These are phyloP conservation scores for Epichloe festucae DNA, from an alignment of 2,329 filamentous ascomycete species.

Conservation along the genomic window DNA sequence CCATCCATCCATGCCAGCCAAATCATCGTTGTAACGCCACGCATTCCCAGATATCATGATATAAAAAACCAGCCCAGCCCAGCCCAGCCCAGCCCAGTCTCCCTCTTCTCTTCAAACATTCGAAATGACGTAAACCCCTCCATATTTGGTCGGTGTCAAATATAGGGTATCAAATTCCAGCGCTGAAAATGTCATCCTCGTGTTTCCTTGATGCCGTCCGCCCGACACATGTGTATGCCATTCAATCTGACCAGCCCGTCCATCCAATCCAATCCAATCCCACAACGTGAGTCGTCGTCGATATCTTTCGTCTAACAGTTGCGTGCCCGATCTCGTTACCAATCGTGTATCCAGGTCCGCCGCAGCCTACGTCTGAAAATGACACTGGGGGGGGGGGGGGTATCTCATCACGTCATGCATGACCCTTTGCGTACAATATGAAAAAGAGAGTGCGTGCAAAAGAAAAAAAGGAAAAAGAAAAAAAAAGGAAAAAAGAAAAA, in stretches of 20 bases:
- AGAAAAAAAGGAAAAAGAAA: no score
- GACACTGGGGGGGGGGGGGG: constrained; percentile 11
- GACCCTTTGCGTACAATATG: neutral
- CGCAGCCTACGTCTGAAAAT: constrained; percentile 9
- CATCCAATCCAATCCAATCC: neutral
- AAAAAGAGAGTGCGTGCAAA: neutral
- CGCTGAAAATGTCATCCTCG: neutral
- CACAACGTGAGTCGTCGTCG: constrained; percentile 8
- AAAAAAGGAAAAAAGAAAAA: no score
- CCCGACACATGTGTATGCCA: no score
- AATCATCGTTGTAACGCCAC: neutral
- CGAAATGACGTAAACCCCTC: constrained; percentile 1
- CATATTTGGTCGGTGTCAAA: constrained; percentile 4
- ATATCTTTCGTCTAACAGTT: constrained; percentile 7
- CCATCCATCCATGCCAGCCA: no score
- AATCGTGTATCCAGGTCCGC: constrained; percentile 2
- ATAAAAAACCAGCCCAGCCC: no score
- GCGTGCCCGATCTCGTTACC: neutral
- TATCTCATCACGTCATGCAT: constrained; percentile 14
- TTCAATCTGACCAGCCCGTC: no score
- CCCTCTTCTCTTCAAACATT: neutral
- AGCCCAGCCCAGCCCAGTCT: no score
- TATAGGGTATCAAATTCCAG: constrained; percentile 7
- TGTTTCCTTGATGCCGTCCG: no score
- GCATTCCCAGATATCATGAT: neutral